phyloP scores from a whole-genome alignment of 768 basidiomycete species.

The Trametes villosa region DNA sequence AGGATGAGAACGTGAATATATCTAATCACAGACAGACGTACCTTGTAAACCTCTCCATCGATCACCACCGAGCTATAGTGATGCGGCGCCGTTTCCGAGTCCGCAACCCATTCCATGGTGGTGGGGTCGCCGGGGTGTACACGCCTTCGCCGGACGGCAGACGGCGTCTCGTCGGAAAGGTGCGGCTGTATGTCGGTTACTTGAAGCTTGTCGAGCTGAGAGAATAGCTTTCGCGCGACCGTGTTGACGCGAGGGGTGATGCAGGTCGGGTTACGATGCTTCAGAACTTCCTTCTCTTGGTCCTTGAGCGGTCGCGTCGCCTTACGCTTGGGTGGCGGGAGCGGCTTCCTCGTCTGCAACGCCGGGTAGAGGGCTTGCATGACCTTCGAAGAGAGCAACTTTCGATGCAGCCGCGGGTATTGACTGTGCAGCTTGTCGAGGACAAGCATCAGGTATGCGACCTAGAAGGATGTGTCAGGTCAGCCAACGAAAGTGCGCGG shows the following conservation, averaged over 20 bases:
- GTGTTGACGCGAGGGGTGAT: conserved; percentile 21
- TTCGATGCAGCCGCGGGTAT: neutral
- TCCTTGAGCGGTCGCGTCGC: neutral
- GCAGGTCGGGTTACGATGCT: conserved; percentile 41
- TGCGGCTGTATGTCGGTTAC: neutral
- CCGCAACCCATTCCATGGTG: conserved; percentile 40
- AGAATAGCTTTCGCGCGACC: conserved; percentile 17
- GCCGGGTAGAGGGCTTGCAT: neutral
- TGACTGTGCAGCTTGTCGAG: neutral
- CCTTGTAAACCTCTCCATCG: conserved; percentile 62
- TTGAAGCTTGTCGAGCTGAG: neutral
- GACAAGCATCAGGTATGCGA: neutral
- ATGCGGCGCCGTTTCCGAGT: conserved; percentile 28
- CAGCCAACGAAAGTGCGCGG: neutral
- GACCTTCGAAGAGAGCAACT: neutral
- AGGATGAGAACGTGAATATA: neutral
- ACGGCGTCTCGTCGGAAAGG: neutral
- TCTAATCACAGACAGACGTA: conserved; percentile 32
- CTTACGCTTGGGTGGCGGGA: neutral
- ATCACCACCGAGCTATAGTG: conserved; percentile 53
- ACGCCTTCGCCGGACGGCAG: neutral
- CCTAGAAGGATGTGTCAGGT: neutral
- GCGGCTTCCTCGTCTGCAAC: neutral
- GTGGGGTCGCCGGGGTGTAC: conserved; percentile 33
- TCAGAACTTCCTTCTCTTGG: conserved; percentile 40